Conservation (phyloP, 176 grass and related monocot genomes). For the Themeda triandra region DNA sequence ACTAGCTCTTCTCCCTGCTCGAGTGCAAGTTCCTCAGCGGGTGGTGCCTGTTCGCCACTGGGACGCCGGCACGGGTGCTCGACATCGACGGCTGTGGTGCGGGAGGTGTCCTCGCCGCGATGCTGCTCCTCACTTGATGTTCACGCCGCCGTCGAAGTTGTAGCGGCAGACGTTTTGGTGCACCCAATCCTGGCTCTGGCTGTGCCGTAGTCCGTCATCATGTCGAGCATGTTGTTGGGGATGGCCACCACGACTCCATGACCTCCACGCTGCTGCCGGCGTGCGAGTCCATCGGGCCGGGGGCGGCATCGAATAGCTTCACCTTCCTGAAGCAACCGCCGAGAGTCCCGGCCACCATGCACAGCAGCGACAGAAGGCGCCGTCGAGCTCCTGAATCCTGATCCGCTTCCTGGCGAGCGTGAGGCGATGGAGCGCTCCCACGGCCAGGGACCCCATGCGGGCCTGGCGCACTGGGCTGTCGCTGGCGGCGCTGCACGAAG, state of each 20-base stretch:
- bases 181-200: slow-evolving; percentile 67
- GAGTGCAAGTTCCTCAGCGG: slow-evolving; percentile 54
- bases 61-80: slow-evolving; percentile 7
- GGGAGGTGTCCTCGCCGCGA: slow-evolving; percentile 5
- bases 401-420: no score
- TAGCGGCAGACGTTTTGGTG: slow-evolving; percentile 59
- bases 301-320: slow-evolving; percentile 67
- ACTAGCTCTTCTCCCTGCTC: no score
- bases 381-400: no score
- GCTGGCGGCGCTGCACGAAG: no score
- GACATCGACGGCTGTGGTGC: no score
- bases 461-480: no score
- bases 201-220: slow-evolving; percentile 60
- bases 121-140: slow-evolving; percentile 66
- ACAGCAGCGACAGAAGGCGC: no score
- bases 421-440: no score
- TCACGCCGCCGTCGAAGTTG: slow-evolving; percentile 64
- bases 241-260: slow-evolving; percentile 68
- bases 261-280: slow-evolving; percentile 56
- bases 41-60: neutral
- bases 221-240: slow-evolving; percentile 58
- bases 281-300: slow-evolving; percentile 39
- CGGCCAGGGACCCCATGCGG: no score
- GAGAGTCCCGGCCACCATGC: no score
- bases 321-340: slow-evolving; percentile 62